A percentile compares a stretch with the other conserved stretches of the same genome.
phyloP scores from a whole-genome alignment of 2,329 filamentous ascomycete genomes.

The Aulographum hederae region DNA sequence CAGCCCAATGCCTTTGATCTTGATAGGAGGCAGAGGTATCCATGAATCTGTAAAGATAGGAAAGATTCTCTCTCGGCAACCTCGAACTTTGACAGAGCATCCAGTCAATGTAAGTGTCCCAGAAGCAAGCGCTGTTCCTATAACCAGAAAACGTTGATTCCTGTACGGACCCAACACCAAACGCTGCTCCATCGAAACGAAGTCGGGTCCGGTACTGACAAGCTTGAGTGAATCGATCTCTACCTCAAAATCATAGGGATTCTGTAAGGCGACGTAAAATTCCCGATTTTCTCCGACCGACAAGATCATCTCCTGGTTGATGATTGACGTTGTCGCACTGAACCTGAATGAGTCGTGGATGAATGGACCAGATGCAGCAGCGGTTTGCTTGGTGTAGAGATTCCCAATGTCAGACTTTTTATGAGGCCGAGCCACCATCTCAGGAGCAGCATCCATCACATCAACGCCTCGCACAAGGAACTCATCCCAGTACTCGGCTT shows the following conservation, averaged over 20 bases:
- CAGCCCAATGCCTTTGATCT: constrained; percentile 23
- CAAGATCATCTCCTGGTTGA: constrained; percentile 49
- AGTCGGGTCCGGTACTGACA: constrained; percentile 53
- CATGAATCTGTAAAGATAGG: constrained; percentile 66
- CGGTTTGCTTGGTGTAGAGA: neutral
- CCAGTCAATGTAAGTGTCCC: constrained; percentile 60
- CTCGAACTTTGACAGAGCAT: constrained; percentile 60
- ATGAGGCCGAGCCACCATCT: constrained; percentile 11
- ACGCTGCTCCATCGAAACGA: constrained; percentile 46
- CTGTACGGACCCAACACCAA: constrained; percentile 64
- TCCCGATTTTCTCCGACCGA: constrained; percentile 52
- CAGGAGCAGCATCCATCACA: neutral
- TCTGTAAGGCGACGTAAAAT: constrained; percentile 75
- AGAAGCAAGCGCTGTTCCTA: constrained; percentile 45
- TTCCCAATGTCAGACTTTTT: constrained; percentile 5
- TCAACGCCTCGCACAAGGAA: constrained; percentile 63
- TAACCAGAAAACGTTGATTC: constrained; percentile 58
- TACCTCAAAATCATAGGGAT: constrained; percentile 83
- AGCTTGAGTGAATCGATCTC: constrained; percentile 70
- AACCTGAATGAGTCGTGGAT: constrained; percentile 87
- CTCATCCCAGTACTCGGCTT: constrained; percentile 91
- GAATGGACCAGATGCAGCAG: constrained; percentile 52
- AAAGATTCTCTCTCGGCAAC: constrained; percentile 69
- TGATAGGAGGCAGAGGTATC: constrained; percentile 33
- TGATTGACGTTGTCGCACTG: constrained; percentile 34